Evolutionary conservation across 1,284 basidiomycete species (phyloP).

Genomic region (Boletus semigastroideus): DNA sequence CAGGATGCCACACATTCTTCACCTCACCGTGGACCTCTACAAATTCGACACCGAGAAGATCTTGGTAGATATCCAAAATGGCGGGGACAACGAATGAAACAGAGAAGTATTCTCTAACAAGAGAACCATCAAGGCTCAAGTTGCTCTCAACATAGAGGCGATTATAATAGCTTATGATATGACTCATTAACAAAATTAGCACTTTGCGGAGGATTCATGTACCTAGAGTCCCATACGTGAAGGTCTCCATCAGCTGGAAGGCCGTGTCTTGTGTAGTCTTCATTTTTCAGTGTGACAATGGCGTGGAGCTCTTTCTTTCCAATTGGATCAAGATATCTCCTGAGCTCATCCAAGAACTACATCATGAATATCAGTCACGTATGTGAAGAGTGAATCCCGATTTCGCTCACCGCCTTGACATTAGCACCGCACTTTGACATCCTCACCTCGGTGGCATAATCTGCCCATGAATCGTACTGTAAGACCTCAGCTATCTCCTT

Average conservation of each 20-base stretch:
- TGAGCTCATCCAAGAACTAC: conserved; percentile 72
- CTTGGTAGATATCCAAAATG: conserved; percentile 80
- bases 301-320: conserved; percentile 63
- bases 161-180: conserved; percentile 56
- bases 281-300: conserved; percentile 69
- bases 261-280: conserved; percentile 60
- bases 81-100: conserved; percentile 76
- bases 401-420: conserved; percentile 42
- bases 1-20: conserved; percentile 64
- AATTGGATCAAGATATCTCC: conserved; percentile 68
- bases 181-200: too few relatives aligned
- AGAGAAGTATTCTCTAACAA: conserved; percentile 85
- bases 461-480: conserved; percentile 76
- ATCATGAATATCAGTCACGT: neutral
- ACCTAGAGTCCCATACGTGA: conserved; percentile 66
- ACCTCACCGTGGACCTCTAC: conserved; percentile 48
- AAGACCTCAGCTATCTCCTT: conserved; percentile 65
- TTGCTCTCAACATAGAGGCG: conserved; percentile 67
- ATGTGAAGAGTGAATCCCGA: neutral
- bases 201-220: neutral
- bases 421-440: conserved; percentile 66
- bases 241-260: conserved; percentile 67
- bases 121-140: conserved; percentile 67
- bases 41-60: conserved; percentile 74
- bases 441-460: conserved; percentile 78